Conservation (phyloP, 2,329 filamentous ascomycete species). For the Aspergillus nomiae region DNA sequence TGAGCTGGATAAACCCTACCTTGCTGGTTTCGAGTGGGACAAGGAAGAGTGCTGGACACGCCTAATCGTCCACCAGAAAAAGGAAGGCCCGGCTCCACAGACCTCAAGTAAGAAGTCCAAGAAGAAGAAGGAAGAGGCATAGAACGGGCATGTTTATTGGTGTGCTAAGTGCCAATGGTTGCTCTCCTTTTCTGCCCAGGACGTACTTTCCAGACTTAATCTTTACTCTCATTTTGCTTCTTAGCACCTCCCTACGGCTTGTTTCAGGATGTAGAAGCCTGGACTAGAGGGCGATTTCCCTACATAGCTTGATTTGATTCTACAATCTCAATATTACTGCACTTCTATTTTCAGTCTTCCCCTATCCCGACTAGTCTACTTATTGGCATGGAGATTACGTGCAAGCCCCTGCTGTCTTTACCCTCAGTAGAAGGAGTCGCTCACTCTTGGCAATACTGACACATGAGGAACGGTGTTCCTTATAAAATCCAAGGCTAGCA, state of each 20-base stretch:
- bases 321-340: slow-evolving; percentile 14
- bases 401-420: neutral
- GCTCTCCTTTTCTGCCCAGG: slow-evolving; percentile 2
- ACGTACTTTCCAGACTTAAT: neutral
- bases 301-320: slow-evolving; percentile 14
- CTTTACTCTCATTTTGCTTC: slow-evolving; percentile 19
- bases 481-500: neutral
- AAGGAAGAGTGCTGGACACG: slow-evolving; percentile 87
- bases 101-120: slow-evolving; percentile 63
- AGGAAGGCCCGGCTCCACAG: slow-evolving; percentile 57
- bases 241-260: slow-evolving; percentile 13
- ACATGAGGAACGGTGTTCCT: neutral
- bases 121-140: slow-evolving; percentile 54
- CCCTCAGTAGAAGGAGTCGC: neutral
- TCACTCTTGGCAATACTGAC: neutral
- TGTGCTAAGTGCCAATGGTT: neutral
- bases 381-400: neutral
- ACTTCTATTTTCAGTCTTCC: slow-evolving; percentile 12
- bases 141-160: slow-evolving; percentile 15
- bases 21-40: slow-evolving; percentile 96
- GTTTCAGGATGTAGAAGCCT: slow-evolving; percentile 28
- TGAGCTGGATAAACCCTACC: slow-evolving; percentile 82
- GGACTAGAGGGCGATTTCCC: slow-evolving; percentile 24
- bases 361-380: neutral
- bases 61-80: slow-evolving; percentile 82